These are phyloP conservation scores for Neocucurbitaria cava DNA, from an alignment of 2,329 filamentous ascomycete species.

Conservation along the genomic window DNA sequence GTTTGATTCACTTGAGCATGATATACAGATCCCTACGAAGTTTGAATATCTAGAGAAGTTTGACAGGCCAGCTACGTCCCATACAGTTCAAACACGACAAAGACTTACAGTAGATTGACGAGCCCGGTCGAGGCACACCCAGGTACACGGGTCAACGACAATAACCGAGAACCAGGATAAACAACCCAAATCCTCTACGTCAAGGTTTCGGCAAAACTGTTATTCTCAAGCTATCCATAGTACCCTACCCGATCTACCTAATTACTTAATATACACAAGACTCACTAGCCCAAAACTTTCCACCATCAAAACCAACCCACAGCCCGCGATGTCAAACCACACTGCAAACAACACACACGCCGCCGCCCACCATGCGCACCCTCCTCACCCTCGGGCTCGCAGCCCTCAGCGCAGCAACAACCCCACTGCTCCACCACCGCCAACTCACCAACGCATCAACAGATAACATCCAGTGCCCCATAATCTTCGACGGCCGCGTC, in stretches of 20 bases:
- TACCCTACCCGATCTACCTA: not conserved
- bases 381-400: not conserved
- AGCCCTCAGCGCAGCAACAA: not conserved
- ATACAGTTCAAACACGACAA: too few species aligned
- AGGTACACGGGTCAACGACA: not conserved
- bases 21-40: too few species aligned
- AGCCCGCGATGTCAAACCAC: not conserved
- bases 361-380: not conserved
- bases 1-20: too few species aligned
- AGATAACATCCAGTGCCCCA: conserved; percentile 26
- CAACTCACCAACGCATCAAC: not conserved
- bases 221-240: not conserved
- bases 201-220: not conserved
- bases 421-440: not conserved
- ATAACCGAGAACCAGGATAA: not conserved
- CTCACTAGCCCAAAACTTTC: not conserved
- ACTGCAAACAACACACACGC: not conserved
- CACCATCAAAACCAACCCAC: not conserved
- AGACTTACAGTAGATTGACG: too few species aligned
- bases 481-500: conserved; percentile 41
- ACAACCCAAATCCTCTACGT: not conserved
- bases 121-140: too few species aligned
- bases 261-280: not conserved
- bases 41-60: too few species aligned
- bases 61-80: too few species aligned